Base-by-base conservation (phyloP, 257 asterid species). In the Salvia miltiorrhiza region DNA sequence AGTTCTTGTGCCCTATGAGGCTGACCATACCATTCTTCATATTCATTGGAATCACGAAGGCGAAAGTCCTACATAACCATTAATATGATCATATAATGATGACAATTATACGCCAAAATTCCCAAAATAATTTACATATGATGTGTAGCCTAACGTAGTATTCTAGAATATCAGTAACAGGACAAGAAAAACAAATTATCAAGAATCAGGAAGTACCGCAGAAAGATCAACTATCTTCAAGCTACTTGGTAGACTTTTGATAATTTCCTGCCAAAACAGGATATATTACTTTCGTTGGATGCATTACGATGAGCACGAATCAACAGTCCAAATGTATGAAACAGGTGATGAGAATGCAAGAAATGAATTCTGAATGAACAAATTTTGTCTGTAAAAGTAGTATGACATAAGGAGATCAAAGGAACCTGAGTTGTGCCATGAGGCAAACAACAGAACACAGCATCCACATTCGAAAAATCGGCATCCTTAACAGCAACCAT, bases 371-470 rank as follows among this genome's bases (percentile, higher is more conserved):
- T 2, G 12, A 59, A 59, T 19, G 64, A 30, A 17, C 17, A 17
- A 33, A 59, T 33, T 60, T 35, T 60, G 50, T 11, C 17, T 3
- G 20, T 17, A 23, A 39, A 60, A 60, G 32, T 19, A 56, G 26
- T 32, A 60, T 10, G 4, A 9, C 5, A 11, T 37, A 37, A 37
- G 33, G 53, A 67, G 39, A 52, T 41, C 6, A 58, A 55, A 75
- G 43, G 54, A 58, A 93, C 98, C 96, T 93, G 98, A 59, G 97
- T 88, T 52, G 97, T 90, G 73, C 98, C 98, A 76, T 93, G 98
- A 13, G 98, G 98, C 85, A 93, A 88, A 78, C 97, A 93, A 76
- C 98, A 93, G 79, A 93, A 88, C 39, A 93, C 85, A 35, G 97
- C 98, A 90, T 93, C 98, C 33, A 93, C 93, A 73, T 47, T 57